A percentile compares a stretch with the other conserved stretches of the same genome.
These are phyloP conservation scores for Calonectria fujianensis DNA, from an alignment of 2,329 filamentous ascomycete species.

Conservation along the genomic window DNA sequence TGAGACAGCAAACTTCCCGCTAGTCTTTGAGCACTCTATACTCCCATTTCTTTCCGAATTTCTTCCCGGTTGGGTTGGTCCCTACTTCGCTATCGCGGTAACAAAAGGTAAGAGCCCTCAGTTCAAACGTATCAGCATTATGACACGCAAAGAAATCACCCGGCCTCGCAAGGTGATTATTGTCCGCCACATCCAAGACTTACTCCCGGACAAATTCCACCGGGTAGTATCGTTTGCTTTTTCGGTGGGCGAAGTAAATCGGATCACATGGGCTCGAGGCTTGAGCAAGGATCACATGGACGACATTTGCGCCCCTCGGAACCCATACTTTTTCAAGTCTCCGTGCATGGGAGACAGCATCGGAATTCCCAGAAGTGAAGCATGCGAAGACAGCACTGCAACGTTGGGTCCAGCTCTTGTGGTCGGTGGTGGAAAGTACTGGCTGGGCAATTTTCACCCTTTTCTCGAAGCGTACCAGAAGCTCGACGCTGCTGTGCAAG, in stretches of 20 bases:
- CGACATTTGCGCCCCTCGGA: constrained; percentile 64
- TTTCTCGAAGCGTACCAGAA: constrained; percentile 62
- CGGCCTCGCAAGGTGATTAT: constrained; percentile 63
- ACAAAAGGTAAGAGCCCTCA: constrained; percentile 60
- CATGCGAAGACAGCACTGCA: constrained; percentile 61
- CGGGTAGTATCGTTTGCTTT: constrained; percentile 61
- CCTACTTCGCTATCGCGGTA: constrained; percentile 63
- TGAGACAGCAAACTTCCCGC: constrained; percentile 62
- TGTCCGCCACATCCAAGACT: constrained; percentile 63
- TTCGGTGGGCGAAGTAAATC: constrained; percentile 61
- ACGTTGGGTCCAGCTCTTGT: constrained; percentile 65
- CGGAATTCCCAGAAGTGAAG: constrained; percentile 58
- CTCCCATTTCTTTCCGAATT: constrained; percentile 66
- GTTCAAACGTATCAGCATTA: constrained; percentile 63
- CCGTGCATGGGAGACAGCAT: constrained; percentile 69
- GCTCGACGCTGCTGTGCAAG: constrained; percentile 51
- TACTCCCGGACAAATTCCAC: constrained; percentile 61
- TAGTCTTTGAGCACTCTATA: constrained; percentile 66
- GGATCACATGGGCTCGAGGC: constrained; percentile 64
- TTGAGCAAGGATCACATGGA: constrained; percentile 62
- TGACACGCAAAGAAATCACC: constrained; percentile 60
- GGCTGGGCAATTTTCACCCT: constrained; percentile 67
- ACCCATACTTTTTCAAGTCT: constrained; percentile 65
- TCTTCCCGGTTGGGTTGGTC: constrained; percentile 64
- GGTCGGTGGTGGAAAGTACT: constrained; percentile 62